Conservation (phyloP, 228 moss, liverwort and hornwort species). For the Sphagnum magellanicum region DNA sequence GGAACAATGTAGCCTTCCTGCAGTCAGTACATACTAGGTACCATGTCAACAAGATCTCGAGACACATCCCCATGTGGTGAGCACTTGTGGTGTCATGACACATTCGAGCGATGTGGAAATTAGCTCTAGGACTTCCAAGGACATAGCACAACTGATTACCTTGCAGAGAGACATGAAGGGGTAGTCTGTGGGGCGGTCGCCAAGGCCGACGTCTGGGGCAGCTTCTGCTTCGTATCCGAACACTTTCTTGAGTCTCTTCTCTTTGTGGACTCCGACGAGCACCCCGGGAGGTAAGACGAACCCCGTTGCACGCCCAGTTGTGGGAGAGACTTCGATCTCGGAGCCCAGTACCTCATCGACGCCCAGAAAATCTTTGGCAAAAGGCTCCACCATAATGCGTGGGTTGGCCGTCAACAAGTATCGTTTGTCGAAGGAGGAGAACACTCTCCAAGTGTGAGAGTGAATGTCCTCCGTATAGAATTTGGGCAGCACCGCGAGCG, state of each 20-base stretch:
- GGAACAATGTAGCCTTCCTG: conserved; percentile 63
- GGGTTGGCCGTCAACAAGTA: conserved; percentile 68
- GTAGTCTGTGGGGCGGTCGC: conserved; percentile 51
- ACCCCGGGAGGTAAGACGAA: conserved; percentile 37
- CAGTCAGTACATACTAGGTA: neutral
- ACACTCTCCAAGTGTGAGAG: conserved; percentile 46
- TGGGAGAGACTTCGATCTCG: conserved; percentile 41
- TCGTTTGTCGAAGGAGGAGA: conserved; percentile 48
- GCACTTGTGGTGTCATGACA: neutral
- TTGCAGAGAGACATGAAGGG: conserved; percentile 56
- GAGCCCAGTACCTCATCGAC: conserved; percentile 62
- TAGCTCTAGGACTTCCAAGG: neutral
- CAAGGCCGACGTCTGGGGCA: conserved; percentile 50
- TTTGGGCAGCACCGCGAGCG: conserved; percentile 61
- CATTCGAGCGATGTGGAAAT: neutral
- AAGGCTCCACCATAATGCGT: conserved; percentile 67
- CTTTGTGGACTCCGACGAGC: conserved; percentile 44
- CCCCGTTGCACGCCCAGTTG: conserved; percentile 44
- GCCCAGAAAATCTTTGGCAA: conserved; percentile 47
- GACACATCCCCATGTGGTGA: neutral
- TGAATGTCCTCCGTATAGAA: conserved; percentile 68
- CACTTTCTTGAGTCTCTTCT: conserved; percentile 24
- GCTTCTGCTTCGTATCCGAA: conserved; percentile 16
- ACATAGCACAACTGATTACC: conserved; percentile 11
- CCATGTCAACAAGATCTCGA: too few species aligned